A percentile compares a stretch with the other conserved stretches of the same genome.
phyloP scores from a whole-genome alignment of 2,329 filamentous ascomycete genomes.

The Achaetomium macrosporum region DNA sequence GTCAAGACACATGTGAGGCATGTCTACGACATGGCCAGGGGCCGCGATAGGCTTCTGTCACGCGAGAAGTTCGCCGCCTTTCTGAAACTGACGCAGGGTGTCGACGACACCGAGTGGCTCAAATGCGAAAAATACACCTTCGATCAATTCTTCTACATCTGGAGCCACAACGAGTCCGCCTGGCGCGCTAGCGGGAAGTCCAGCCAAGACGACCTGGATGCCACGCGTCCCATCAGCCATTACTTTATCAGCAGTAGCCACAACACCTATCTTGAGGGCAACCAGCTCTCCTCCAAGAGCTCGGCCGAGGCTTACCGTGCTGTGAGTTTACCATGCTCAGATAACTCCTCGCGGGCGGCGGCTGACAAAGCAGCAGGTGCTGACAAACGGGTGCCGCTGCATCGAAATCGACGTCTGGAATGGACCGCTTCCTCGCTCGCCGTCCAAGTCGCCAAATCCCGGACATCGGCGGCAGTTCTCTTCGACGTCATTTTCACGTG shows the following conservation, averaged over 20 bases:
- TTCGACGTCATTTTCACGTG: conserved; percentile 37
- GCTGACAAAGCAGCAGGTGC: conserved; percentile 44
- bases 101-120: conserved; percentile 30
- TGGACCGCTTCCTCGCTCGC: conserved; percentile 43
- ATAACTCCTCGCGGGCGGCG: neutral
- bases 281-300: conserved; percentile 74
- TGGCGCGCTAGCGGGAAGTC: conserved; percentile 41
- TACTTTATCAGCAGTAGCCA: conserved; percentile 95
- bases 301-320: conserved; percentile 73
- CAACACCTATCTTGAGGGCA: conserved; percentile 86
- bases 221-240: conserved; percentile 67
- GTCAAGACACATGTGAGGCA: conserved; percentile 44
- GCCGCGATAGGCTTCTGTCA: conserved; percentile 29
- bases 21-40: conserved; percentile 43
- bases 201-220: conserved; percentile 45
- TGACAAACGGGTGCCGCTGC: conserved; percentile 74
- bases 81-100: conserved; percentile 45
- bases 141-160: conserved; percentile 46
- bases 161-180: conserved; percentile 37
- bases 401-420: conserved; percentile 97
- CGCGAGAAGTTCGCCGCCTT: conserved; percentile 42
- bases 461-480: conserved; percentile 45
- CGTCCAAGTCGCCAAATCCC: conserved; percentile 35
- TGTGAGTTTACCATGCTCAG: conserved; percentile 42
- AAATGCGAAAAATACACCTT: conserved; percentile 39